A percentile compares a stretch with the other conserved stretches of the same genome.
These are phyloP conservation scores for Daedaleopsis nitida DNA, from an alignment of 768 basidiomycete genomes.

Conservation along the genomic window DNA sequence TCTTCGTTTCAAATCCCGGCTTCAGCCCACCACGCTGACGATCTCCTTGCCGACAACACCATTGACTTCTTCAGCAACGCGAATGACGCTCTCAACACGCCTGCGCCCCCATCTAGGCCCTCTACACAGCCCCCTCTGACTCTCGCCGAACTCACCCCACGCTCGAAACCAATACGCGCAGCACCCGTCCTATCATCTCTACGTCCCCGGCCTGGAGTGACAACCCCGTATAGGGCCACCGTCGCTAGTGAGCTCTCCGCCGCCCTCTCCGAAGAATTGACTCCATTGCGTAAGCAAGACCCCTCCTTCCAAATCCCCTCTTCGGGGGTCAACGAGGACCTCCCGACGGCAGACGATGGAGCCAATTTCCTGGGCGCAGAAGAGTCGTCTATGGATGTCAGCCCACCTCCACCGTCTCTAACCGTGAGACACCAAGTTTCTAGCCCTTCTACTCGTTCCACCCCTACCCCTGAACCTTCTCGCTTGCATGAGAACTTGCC, in stretches of 20 bases:
- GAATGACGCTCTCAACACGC: slow-evolving; percentile 38
- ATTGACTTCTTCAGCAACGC: slow-evolving; percentile 48
- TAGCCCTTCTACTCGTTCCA: neutral
- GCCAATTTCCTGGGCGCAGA: slow-evolving; percentile 12
- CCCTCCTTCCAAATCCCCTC: slow-evolving; percentile 28
- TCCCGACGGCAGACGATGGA: slow-evolving; percentile 18
- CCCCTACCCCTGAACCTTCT: slow-evolving; percentile 1
- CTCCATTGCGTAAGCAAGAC: slow-evolving; percentile 20
- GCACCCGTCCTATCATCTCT: slow-evolving; percentile 20
- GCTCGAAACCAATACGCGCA: slow-evolving; percentile 17
- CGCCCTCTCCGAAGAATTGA: slow-evolving; percentile 21
- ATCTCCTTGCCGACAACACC: slow-evolving; percentile 42
- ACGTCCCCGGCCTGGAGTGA: slow-evolving; percentile 21
- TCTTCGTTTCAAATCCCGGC: slow-evolving; percentile 55
- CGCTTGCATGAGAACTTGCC: neutral
- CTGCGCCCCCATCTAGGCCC: slow-evolving; percentile 31
- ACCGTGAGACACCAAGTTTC: slow-evolving; percentile 28
- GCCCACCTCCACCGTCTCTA: slow-evolving; percentile 31
- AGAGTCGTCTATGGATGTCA: slow-evolving; percentile 6
- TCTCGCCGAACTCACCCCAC: slow-evolving; percentile 28
- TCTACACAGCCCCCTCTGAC: slow-evolving; percentile 19
- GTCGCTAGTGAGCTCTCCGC: slow-evolving; percentile 19
- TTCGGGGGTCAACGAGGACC: slow-evolving; percentile 8
- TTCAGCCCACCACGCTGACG: slow-evolving; percentile 29
- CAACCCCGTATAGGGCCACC: slow-evolving; percentile 21